These are phyloP conservation scores for Elsinoe arachidis DNA, from an alignment of 2,329 filamentous ascomycete genomes.

Conservation along the genomic window DNA sequence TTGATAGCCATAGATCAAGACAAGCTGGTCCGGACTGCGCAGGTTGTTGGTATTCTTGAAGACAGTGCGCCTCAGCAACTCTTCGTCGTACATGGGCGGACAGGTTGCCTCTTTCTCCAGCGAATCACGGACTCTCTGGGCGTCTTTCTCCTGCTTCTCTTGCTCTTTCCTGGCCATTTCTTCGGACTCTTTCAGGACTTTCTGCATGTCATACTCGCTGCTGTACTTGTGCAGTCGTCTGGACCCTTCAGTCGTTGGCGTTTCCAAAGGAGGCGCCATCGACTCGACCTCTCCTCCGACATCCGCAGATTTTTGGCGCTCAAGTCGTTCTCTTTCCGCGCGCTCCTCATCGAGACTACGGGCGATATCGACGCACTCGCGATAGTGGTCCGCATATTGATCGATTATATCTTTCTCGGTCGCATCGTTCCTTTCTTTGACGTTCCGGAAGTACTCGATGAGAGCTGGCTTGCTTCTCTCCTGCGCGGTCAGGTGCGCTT, in stretches of 20 bases:
- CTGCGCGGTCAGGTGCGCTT: conserved; percentile 30
- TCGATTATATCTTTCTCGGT: conserved; percentile 21
- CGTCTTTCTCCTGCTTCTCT: conserved; percentile 42
- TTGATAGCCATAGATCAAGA: conserved; percentile 62
- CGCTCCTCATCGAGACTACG: conserved; percentile 34
- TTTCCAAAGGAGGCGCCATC: conserved; percentile 19
- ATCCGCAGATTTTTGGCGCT: conserved; percentile 28
- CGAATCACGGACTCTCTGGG: conserved; percentile 60
- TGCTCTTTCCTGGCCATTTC: conserved; percentile 63
- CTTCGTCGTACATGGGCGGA: conserved; percentile 57
- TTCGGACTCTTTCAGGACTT: conserved; percentile 62
- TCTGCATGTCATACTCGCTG: conserved; percentile 65
- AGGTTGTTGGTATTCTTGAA: conserved; percentile 60
- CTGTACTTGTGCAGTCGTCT: conserved; percentile 50
- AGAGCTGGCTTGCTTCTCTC: conserved; percentile 29
- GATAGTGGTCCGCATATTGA: conserved; percentile 33
- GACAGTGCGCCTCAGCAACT: conserved; percentile 49
- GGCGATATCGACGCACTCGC: conserved; percentile 33
- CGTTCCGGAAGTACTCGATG: conserved; percentile 15
- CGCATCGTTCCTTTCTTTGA: conserved; percentile 14
- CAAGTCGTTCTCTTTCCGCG: conserved; percentile 31
- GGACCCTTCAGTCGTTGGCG: conserved; percentile 45
- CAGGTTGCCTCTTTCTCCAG: conserved; percentile 69
- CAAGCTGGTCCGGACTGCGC: conserved; percentile 56
- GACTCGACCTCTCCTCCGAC: conserved; percentile 39